Base-by-base conservation (phyloP, 352 stramenopile genomes). In the Globisporangium cystogenes region DNA sequence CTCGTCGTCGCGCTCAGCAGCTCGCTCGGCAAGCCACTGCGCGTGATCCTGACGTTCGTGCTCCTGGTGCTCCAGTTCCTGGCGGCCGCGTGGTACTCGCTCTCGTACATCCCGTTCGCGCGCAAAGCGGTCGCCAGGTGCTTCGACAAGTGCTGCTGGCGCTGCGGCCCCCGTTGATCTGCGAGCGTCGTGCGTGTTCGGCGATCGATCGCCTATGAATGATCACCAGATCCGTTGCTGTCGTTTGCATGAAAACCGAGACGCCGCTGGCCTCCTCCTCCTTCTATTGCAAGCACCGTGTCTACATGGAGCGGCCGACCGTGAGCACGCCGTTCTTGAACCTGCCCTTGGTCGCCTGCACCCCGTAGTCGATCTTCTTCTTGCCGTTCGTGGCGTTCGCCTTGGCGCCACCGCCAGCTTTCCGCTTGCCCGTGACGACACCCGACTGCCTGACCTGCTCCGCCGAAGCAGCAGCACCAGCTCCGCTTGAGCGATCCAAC, bases 51-150 rank as follows among this genome's bases (percentile, higher is more conserved):
- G 10, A 60, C 88, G 6, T 43, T 90, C 21, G 43, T 82, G 15
- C 53, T 88, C 16, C 61, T 92, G 11, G 43, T 89, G 16, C 51
- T 86, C 10, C 70, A 95, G 66, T 92, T 89, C 62, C 51, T 78
- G 8, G 61, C 81, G 14, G 77, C 84, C n/a, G 68, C 72, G 18
- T 95, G 83, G 81, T 94, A 95, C 61, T 78, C 52, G 18, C 60
- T 94, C 21, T 76, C 57, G 12, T 94, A 91, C 59, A 91, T 95
- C 51, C 85, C 85, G 15, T 93, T 82, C 60, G 83, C 75, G 29
- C 54, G 79, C 46, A 65, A 88, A 49, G 57, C 51, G 27, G 52
- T 67, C 10, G 46, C 16, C 31, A 63, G 55, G 26, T 37, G 46
- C 24, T 16, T 58, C 37, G 26, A 55, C 4, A 55, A 55, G 24